Evolutionary conservation across 1,284 basidiomycete species (phyloP).

Genomic region (Ganoderma resinaceum): DNA sequence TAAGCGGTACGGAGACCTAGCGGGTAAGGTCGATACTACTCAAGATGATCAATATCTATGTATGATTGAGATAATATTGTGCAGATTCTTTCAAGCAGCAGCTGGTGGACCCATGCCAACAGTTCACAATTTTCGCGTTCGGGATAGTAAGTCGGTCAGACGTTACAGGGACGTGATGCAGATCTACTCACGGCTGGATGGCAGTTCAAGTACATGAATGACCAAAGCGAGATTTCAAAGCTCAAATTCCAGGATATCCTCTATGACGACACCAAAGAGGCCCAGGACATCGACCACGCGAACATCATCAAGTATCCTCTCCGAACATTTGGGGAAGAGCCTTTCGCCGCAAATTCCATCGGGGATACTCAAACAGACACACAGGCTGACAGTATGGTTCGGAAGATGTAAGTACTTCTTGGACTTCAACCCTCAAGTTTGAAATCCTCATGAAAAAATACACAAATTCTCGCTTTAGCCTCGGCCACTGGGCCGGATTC

Average conservation of each 20-base stretch:
- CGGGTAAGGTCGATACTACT: not conserved
- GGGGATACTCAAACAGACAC: not conserved
- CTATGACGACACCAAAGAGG: conserved; percentile 1
- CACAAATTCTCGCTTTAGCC: no score
- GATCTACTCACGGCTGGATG: not conserved
- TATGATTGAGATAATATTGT: not conserved
- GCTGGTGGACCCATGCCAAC: conserved; percentile 23
- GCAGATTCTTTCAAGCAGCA: conserved; percentile 34
- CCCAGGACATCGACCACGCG: not conserved
- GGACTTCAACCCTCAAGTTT: no score
- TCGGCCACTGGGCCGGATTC: conserved; percentile 6
- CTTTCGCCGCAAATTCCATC: not conserved
- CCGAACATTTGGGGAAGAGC: not conserved
- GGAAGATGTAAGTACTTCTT: conserved; percentile 1
- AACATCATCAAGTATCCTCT: conserved; percentile 2
- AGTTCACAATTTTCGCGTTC: conserved; percentile 30
- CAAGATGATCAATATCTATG: no score
- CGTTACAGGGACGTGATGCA: not conserved
- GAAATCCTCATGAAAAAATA: no score
- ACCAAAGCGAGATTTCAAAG: not conserved
- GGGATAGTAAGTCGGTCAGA: conserved; percentile 26
- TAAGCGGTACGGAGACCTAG: not conserved
- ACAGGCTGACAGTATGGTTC: not conserved
- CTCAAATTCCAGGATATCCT: not conserved
- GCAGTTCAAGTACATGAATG: not conserved